A percentile compares a stretch with the other conserved stretches of the same genome.
These are phyloP conservation scores for Circinella minor DNA, from an alignment of 371 early-diverging fungal genomes.

Conservation along the genomic window DNA sequence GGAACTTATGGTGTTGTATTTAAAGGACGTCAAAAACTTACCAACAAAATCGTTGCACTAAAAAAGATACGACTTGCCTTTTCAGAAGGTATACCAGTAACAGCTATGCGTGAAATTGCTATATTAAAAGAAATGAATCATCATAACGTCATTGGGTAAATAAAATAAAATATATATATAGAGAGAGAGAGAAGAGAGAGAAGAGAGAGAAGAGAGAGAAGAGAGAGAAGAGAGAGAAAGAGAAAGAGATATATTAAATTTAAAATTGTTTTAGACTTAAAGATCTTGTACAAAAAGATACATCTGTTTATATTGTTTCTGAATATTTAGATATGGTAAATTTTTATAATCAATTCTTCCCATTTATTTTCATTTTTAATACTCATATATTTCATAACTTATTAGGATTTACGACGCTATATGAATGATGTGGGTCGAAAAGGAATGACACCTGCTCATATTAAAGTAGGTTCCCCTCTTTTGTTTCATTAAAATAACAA, in stretches of 20 bases:
- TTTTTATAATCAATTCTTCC: neutral
- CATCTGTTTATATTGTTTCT: slow-evolving; percentile 95
- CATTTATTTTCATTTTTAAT: neutral
- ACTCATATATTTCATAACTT: neutral
- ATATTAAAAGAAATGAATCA: slow-evolving; percentile 95
- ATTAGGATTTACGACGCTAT: slow-evolving; percentile 90
- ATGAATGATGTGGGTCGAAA: slow-evolving; percentile 76
- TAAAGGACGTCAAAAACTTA: slow-evolving; percentile 81
- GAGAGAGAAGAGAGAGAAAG: no score
- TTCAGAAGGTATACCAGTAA: slow-evolving; percentile 94
- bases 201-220: no score
- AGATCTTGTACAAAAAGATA: slow-evolving; percentile 91
- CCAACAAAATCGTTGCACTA: slow-evolving; percentile 88
- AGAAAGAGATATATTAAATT: no score
- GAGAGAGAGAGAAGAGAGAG: no score
- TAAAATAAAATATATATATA: no score
- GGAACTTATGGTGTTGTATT: slow-evolving; percentile 98
- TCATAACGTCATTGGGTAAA: slow-evolving; percentile 88
- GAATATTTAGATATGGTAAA: slow-evolving; percentile 89
- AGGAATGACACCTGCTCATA: slow-evolving; percentile 65
- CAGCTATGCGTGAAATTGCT: slow-evolving; percentile 97
- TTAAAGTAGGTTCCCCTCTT: slow-evolving; percentile 46
- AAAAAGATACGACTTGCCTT: slow-evolving; percentile 93
- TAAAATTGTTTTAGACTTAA: slow-evolving; percentile 81
- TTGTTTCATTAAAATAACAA: no score